Evolutionary conservation across 805 yeast genomes (phyloP), one percentile per base, ranked within the genome.

Genomic region (Ogataea nakhonphanomensis): DNA sequence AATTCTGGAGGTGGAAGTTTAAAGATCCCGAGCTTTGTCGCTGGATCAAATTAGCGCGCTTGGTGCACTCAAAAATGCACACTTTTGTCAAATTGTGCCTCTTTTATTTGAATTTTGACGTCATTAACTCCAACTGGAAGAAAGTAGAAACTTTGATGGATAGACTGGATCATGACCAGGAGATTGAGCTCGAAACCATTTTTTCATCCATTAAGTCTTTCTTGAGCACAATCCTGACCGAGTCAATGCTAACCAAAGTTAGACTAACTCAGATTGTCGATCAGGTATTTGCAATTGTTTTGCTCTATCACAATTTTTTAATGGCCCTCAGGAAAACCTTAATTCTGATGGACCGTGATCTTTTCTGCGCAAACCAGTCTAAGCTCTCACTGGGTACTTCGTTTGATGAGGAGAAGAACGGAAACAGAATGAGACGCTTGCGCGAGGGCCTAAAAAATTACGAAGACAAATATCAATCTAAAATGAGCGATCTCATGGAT

Each of bases 221-320:
- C 51, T 64, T 86, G 45, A 84, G 80, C 55, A 74, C 81, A 2
- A 69, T 81, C 14, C 59, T 87, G 48, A 73, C 78, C 46, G 84
- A 81, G 48, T 77, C 88, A 8, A 69, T 85, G 57, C 66, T 85
- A 39, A 81, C 90, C 2, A 76, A 78, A 41, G 70, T 75, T 13
- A 69, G 67, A 33, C 59, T 82, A 37, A 65, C 82, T 31, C 67
- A 69, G 33, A 61, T 70, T 11, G 51, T 76, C 32, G 69, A 72
- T 46, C 62, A 60, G 35, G 51, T 79, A 41, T 62, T 78, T 43
- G 69, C 71, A 30, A 62, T 76, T 34, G 65, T 78, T 23, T 59
- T 73, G 12, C 69, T 67, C 47, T 78, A 61, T 51, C 71, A 74
- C 49, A 67, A 68, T 41, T 76, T 75, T 44, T 52, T 78, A 38